A percentile compares a stretch with the other conserved stretches of the same genome.
These are phyloP conservation scores for Aspergillus conjunctus DNA, from an alignment of 495 filamentous ascomycete species.

Conservation along the genomic window DNA sequence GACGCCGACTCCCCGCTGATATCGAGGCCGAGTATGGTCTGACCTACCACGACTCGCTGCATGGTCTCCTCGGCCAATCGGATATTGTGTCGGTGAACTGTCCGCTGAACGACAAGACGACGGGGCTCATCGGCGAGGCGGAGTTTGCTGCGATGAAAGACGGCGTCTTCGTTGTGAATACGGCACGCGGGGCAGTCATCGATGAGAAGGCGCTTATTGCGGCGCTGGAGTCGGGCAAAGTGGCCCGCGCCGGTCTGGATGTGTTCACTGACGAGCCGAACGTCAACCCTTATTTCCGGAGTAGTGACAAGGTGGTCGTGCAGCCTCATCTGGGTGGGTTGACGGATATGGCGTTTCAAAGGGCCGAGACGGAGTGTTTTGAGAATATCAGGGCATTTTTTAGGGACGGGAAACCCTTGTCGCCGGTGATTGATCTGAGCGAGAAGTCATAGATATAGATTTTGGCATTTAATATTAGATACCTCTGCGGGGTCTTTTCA, in stretches of 20 bases:
- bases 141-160: conserved; percentile 64
- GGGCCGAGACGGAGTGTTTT: conserved; percentile 41
- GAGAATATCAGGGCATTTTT: conserved; percentile 44
- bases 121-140: conserved; percentile 42
- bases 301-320: conserved; percentile 24
- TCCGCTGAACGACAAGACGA: conserved; percentile 57
- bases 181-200: conserved; percentile 60
- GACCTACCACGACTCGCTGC: conserved; percentile 21
- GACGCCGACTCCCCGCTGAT: conserved; percentile 44
- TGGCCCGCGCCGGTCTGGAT: conserved; percentile 55
- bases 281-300: conserved; percentile 38
- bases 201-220: conserved; percentile 58
- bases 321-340: conserved; percentile 33
- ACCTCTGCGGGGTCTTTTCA: too few species aligned
- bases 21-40: conserved; percentile 19
- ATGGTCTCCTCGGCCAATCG: conserved; percentile 48
- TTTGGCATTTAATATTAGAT: too few species aligned
- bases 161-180: conserved; percentile 64
- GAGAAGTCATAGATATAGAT: too few species aligned
- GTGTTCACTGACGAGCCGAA: conserved; percentile 62
- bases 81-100: conserved; percentile 68
- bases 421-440: conserved; percentile 26
- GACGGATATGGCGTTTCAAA: conserved; percentile 37
- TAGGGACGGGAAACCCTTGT: conserved; percentile 35
- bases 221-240: conserved; percentile 54